Evolutionary conservation across 768 basidiomycete species (phyloP).

Genomic region (Hericium rajendrae): DNA sequence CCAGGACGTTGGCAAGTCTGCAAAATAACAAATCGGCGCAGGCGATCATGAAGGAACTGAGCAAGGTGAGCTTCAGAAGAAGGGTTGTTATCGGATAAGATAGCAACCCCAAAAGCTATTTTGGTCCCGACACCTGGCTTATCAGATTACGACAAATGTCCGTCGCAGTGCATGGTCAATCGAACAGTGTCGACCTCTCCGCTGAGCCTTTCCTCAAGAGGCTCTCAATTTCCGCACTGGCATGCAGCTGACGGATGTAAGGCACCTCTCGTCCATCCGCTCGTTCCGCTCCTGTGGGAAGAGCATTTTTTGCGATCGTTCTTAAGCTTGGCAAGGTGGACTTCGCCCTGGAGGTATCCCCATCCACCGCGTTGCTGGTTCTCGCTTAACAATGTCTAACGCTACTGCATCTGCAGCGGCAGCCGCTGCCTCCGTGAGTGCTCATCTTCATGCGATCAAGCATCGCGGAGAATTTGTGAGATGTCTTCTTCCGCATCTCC

Average conservation of each 20-base stretch:
- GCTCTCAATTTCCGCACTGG: not conserved
- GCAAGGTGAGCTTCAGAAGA: no score
- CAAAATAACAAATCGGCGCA: no score
- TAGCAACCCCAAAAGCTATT: not conserved
- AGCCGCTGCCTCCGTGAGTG: conserved; percentile 4
- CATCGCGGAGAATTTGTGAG: conserved; percentile 7
- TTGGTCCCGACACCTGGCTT: not conserved
- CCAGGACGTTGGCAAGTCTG: no score
- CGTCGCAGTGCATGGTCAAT: not conserved
- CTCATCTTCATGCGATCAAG: conserved; percentile 5
- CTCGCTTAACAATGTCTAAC: not conserved
- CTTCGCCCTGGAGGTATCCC: no score
- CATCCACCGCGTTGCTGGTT: not conserved
- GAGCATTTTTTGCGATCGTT: not conserved
- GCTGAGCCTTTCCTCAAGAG: not conserved
- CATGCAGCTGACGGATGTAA: not conserved
- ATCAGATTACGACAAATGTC: not conserved
- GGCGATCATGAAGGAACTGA: no score
- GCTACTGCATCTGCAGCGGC: not conserved
- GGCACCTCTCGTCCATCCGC: not conserved
- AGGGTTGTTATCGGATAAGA: not conserved
- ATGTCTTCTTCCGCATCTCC: not conserved
- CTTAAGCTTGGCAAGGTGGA: not conserved
- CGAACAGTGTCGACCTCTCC: not conserved
- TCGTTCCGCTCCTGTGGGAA: not conserved